Conservation (phyloP, 2,329 filamentous ascomycete genomes). For the Bipolaris zeicola region DNA sequence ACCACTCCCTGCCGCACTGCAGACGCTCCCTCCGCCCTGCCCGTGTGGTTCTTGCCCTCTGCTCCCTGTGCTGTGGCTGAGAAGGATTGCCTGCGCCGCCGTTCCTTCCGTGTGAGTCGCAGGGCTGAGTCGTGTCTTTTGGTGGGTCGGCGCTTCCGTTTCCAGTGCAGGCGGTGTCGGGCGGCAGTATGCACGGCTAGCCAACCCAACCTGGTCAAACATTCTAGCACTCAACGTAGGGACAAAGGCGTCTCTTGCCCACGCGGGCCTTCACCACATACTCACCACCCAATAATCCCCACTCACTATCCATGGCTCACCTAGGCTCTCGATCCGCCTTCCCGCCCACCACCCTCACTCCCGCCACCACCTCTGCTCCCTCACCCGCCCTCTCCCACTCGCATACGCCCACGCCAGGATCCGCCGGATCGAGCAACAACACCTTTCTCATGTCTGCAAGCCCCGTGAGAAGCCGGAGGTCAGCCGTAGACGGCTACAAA, state of each 20-base stretch:
- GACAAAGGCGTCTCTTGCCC: slow-evolving; percentile 28
- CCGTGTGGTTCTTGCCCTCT: not conserved
- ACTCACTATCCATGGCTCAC: slow-evolving; percentile 40
- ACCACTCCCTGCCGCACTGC: not conserved
- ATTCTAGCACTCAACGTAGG: slow-evolving; percentile 21
- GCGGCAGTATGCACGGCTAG: slow-evolving; percentile 16
- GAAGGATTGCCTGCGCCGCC: not conserved
- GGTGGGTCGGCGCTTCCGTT: slow-evolving; percentile 24
- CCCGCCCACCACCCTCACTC: slow-evolving; percentile 26
- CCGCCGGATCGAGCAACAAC: slow-evolving; percentile 67
- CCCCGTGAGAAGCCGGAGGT: slow-evolving; percentile 60
- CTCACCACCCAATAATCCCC: slow-evolving; percentile 14
- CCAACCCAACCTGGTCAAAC: slow-evolving; percentile 29
- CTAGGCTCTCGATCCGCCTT: slow-evolving; percentile 26
- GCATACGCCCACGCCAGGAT: slow-evolving; percentile 49
- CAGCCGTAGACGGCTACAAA: slow-evolving; percentile 74
- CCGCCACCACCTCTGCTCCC: slow-evolving; percentile 42
- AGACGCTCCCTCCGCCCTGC: not conserved
- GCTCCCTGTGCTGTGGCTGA: not conserved
- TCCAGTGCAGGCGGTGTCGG: slow-evolving; percentile 13
- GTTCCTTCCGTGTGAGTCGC: slow-evolving; percentile 3
- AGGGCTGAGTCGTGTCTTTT: slow-evolving; percentile 15
- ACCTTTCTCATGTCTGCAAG: slow-evolving; percentile 88
- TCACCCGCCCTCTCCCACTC: slow-evolving; percentile 40
- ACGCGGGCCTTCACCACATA: slow-evolving; percentile 24